Percentiles rank a stretch among this genome's conserved stretches.
These are phyloP conservation scores for Lachnellula arida DNA, from an alignment of 2,329 filamentous ascomycete genomes.

Conservation along the genomic window DNA sequence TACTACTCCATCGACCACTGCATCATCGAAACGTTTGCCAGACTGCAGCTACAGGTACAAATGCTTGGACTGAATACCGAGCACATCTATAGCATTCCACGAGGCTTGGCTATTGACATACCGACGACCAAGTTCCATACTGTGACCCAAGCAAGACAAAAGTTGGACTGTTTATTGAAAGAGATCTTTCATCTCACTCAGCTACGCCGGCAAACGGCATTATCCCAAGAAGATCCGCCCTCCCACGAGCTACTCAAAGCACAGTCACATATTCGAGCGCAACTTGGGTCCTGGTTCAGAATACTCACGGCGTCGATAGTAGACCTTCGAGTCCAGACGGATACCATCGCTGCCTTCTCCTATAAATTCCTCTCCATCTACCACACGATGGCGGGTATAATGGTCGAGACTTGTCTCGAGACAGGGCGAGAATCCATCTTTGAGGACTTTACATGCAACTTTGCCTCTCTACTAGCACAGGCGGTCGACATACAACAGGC, in stretches of 20 bases:
- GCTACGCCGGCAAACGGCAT: conserved; percentile 7
- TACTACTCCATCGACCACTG: conserved; percentile 36
- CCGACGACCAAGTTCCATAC: conserved; percentile 22
- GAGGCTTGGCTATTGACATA: conserved; percentile 1
- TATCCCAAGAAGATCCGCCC: neutral
- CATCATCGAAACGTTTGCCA: conserved; percentile 40
- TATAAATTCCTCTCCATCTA: conserved; percentile 35
- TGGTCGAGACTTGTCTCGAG: conserved; percentile 35
- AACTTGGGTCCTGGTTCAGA: conserved; percentile 8
- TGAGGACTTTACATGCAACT: conserved; percentile 33
- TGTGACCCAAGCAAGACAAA: conserved; percentile 20
- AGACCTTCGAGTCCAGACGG: neutral
- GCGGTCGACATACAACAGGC: neutral
- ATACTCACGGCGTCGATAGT: neutral
- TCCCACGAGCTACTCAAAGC: neutral
- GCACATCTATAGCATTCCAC: conserved; percentile 12
- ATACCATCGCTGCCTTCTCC: conserved; percentile 1
- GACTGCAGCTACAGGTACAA: conserved; percentile 29
- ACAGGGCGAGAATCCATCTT: conserved; percentile 34
- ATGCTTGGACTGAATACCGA: conserved; percentile 26
- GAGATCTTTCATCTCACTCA: conserved; percentile 17
- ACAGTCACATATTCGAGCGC: conserved; percentile 5
- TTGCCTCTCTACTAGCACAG: conserved; percentile 33
- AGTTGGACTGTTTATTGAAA: conserved; percentile 14
- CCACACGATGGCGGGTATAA: conserved; percentile 41